Base-by-base conservation (phyloP, 345 rosid species). In the Camelina neglecta region DNA sequence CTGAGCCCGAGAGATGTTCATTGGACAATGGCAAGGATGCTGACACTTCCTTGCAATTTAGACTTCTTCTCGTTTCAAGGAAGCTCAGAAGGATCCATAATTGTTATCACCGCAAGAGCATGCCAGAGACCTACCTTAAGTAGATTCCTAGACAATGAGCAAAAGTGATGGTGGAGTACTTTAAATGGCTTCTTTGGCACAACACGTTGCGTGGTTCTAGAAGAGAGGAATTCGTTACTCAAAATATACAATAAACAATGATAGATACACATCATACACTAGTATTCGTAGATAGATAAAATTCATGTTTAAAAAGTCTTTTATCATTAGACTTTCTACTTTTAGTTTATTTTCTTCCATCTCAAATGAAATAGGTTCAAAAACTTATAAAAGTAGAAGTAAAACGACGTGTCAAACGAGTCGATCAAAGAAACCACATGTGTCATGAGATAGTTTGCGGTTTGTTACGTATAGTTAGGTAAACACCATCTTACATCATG, bases 401-500 rank as follows among this genome's bases (percentile, higher is more conserved):
- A 36, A 41, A 23, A 26, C 20, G 11, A 12, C 39, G 26, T 31
- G 41, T 67, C 55, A 33, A 7, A 65, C 7, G 7, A 64, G 36
- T 55, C 47, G 12, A 35, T 8, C 50, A 47, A 65, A 48, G 53
- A 36, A 66, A 66, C 72, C 50, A 42, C 62, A 67, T 18, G 67
- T 75, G 79, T 67, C 67, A 6, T 35, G 31, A 13, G 15, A 33
- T 49, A 2, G 29, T 73, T 45, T 31, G 49, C 39, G 24, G 5
- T 29, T 51, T 49, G 65, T 65, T 53, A 38, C 45, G n/a, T 31
- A n/a, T 48, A 65, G 16, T 58, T 65, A 75, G 74, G 79, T 68
- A 45, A 68, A 56, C 79, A 75, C 35, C 13, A 60, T 68, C 11
- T 60, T 75, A 59, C 67, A 60, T 67, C 73, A 75, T 18, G 7